Evolutionary conservation across 176 grass and related monocot genomes (phyloP).

Genomic region (Aechmea fasciata): DNA sequence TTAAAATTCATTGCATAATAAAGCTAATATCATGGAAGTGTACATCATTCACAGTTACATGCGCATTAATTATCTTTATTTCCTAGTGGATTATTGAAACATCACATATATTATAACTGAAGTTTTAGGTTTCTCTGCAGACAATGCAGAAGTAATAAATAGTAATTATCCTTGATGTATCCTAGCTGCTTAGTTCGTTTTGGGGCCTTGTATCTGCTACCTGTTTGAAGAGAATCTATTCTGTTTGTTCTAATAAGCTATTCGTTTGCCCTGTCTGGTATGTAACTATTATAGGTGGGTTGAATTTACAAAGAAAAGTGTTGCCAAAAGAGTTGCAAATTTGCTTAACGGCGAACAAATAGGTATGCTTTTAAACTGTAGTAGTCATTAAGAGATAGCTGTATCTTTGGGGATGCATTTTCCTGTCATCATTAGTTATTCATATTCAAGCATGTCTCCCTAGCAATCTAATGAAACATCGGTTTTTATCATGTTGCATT

Average conservation of each 20-base stretch:
- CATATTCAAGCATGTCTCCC: not conserved
- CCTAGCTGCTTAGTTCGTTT: not conserved
- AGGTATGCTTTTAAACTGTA: slow-evolving; percentile 36
- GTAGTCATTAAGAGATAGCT: not conserved
- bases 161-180: not conserved
- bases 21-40: no score
- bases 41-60: no score
- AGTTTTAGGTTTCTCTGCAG: no score
- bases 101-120: no score
- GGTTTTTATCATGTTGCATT: not conserved
- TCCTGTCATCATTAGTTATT: not conserved
- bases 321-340: slow-evolving; percentile 80
- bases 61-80: no score
- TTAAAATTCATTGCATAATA: no score
- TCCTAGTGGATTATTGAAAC: no score
- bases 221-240: not conserved
- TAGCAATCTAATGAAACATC: not conserved
- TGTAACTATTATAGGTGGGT: slow-evolving; percentile 67
- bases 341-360: slow-evolving; percentile 94
- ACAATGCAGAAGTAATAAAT: no score
- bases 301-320: slow-evolving; percentile 79
- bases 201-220: not conserved
- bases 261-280: slow-evolving; percentile 11
- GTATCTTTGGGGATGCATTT: not conserved
- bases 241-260: not conserved